These are phyloP conservation scores for Stephanodiscus triporus DNA, from an alignment of 108 stramenopile species.

Conservation along the genomic window DNA sequence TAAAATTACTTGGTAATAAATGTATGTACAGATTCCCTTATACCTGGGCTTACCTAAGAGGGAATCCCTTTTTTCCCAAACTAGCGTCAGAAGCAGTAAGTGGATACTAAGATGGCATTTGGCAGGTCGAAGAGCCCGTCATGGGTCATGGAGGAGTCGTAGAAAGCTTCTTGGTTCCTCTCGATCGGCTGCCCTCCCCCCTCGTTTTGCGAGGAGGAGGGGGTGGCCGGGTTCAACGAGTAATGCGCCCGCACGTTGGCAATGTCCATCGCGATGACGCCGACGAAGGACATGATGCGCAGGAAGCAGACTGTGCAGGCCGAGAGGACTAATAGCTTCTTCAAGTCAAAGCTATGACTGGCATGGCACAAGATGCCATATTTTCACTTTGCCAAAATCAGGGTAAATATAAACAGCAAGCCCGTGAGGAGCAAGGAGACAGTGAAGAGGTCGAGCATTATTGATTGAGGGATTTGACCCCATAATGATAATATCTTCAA, in stretches of 20 bases:
- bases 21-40: too few species aligned
- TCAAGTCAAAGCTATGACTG: constrained; percentile 46
- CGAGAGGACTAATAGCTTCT: constrained; percentile 83
- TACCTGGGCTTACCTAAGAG: too few species aligned
- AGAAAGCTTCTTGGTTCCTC: constrained; percentile 76
- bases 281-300: constrained; percentile 83
- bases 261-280: constrained; percentile 77
- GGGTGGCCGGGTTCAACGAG: constrained; percentile 51
- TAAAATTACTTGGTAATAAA: too few species aligned
- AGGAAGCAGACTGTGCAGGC: constrained; percentile 73
- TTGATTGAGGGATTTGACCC: constrained; percentile 33
- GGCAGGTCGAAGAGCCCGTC: constrained; percentile 90
- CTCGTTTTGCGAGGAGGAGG: constrained; percentile 6
- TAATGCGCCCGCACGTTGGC: constrained; percentile 77
- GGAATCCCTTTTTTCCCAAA: too few species aligned
- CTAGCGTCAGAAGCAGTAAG: constrained; percentile 82
- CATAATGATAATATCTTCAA: neutral
- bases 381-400: constrained; percentile 58
- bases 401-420: constrained; percentile 58
- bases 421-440: constrained; percentile 53
- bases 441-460: constrained; percentile 60
- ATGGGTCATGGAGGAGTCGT: constrained; percentile 80
- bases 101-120: constrained; percentile 83
- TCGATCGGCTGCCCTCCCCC: constrained; percentile 34
- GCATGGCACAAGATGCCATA: constrained; percentile 38